phyloP scores from a whole-genome alignment of 2,329 filamentous ascomycete genomes.

The Raffaelea albimanens region DNA sequence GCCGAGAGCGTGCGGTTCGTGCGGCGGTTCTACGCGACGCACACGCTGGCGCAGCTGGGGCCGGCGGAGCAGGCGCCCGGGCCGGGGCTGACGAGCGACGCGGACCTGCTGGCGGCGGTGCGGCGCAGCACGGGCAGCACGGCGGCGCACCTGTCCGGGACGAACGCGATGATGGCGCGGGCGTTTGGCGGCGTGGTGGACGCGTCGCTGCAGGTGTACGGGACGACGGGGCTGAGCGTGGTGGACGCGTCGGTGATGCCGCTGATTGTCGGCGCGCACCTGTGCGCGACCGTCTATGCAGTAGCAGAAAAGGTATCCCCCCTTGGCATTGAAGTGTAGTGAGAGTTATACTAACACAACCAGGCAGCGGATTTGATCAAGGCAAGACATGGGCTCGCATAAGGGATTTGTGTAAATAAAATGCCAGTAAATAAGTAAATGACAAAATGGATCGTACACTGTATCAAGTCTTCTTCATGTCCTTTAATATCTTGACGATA shows the following conservation, averaged over 20 bases:
- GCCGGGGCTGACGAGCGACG: slow-evolving; percentile 22
- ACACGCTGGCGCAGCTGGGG: neutral
- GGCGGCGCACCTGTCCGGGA: slow-evolving; percentile 6
- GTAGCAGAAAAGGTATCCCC: neutral
- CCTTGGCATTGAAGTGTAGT: too few relatives aligned
- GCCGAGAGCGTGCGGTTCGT: neutral
- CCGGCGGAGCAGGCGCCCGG: slow-evolving; percentile 5
- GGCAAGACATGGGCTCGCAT: too few relatives aligned
- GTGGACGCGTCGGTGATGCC: slow-evolving; percentile 39
- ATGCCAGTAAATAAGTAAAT: too few relatives aligned
- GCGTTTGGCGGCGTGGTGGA: slow-evolving; percentile 29
- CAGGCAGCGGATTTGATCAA: slow-evolving; percentile 1
- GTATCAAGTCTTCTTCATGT: too few relatives aligned
- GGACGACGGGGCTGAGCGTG: slow-evolving; percentile 32
- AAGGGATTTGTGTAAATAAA: too few relatives aligned
- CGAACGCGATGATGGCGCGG: slow-evolving; percentile 11
- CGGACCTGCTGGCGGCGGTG: slow-evolving; percentile 16
- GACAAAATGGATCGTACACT: too few relatives aligned
- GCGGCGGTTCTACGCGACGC: slow-evolving; percentile 3
- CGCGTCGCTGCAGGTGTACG: slow-evolving; percentile 32
- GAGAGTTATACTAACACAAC: too few relatives aligned
- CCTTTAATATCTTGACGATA: neutral
- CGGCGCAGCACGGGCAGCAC: slow-evolving; percentile 1
- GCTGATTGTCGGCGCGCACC: slow-evolving; percentile 33
- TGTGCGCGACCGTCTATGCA: slow-evolving; percentile 42